Evolutionary conservation across 2,329 filamentous ascomycete species (phyloP).

Genomic region (Aureobasidium sp.): DNA sequence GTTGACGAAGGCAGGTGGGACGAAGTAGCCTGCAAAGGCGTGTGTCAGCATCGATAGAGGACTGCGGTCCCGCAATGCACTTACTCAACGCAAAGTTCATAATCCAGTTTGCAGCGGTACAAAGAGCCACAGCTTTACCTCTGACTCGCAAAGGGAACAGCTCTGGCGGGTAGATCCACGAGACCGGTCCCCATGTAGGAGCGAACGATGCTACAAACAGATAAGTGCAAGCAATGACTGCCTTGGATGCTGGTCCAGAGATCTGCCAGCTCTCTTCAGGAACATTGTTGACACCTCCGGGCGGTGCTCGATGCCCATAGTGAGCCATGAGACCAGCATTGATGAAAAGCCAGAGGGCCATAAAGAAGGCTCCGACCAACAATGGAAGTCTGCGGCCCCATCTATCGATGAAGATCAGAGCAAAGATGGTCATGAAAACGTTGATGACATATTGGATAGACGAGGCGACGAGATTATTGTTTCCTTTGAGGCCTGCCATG

Average conservation of each 20-base stretch:
- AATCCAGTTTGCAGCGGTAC: constrained; percentile 55
- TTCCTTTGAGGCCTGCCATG: constrained; percentile 55
- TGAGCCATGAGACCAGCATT: constrained; percentile 55
- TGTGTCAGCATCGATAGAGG: neutral
- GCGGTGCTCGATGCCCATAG: constrained; percentile 41
- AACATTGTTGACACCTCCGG: constrained; percentile 34
- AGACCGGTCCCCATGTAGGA: constrained; percentile 54
- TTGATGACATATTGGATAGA: constrained; percentile 74
- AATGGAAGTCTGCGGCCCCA: constrained; percentile 67
- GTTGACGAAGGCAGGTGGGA: constrained; percentile 51
- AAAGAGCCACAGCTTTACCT: constrained; percentile 56
- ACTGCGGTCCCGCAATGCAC: too few species aligned
- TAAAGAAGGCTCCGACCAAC: constrained; percentile 56
- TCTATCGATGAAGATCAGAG: constrained; percentile 65
- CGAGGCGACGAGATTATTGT: constrained; percentile 56
- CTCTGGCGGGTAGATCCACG: constrained; percentile 46
- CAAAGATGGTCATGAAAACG: constrained; percentile 69
- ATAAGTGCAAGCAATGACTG: constrained; percentile 62
- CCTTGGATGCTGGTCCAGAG: constrained; percentile 32
- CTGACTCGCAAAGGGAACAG: constrained; percentile 56
- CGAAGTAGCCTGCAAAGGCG: constrained; percentile 19
- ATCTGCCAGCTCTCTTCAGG: constrained; percentile 37
- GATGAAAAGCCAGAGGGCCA: constrained; percentile 56
- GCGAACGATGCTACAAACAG: constrained; percentile 66
- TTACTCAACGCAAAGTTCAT: neutral